Evolutionary conservation across 805 yeast genomes (phyloP), one percentile per base, ranked within the genome.

Genomic region (Candida schatavii): DNA sequence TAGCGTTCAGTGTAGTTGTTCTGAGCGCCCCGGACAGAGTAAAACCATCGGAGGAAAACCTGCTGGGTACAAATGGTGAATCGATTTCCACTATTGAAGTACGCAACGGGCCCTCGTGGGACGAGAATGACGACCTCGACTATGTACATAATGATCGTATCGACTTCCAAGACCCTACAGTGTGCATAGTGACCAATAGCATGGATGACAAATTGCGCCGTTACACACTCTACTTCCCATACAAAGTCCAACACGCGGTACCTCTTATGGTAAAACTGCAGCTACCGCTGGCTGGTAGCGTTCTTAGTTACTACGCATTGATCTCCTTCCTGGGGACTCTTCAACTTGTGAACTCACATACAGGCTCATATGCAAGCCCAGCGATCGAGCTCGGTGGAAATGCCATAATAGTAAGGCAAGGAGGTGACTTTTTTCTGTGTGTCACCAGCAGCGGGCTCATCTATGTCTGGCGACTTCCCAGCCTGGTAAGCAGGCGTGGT

Each of bases 271-370:
- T 72, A 20, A 23, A 23, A 11, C 10, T 7, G 11, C 10, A 7
- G 27, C 10, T 7, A 7, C 7, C 27, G 10, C 10, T 7, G 27
- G 11, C 27, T 11, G 27, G 27, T 11, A 11, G 11, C 27, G 50
- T 51, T 19, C 63, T 68, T 7, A 50, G 54, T 13, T 80, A 66
- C 50, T 75, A 82, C 68, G 74, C 75, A 9, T 55, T 80, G 18
- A 70, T 83, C 0, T 79, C 87, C 0, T 81, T 81, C 36, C 66
- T 73, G 23, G 89, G 89, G 0, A 59, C 78, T 0, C 49, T 83
- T 11, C 71, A 75, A 45, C 47, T 79, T 0, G 50, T 74, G 5
- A 58, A 74, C 1, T 65, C 75, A 0, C 57, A 61, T 5, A 49
- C 70, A 5, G 86, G 86, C 0, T 54, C 72, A 19, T 63, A 64